Evolutionary conservation across 805 yeast species (phyloP), one percentile per base, ranked within the genome.

Genomic region (Starmerella sirachaensis): DNA sequence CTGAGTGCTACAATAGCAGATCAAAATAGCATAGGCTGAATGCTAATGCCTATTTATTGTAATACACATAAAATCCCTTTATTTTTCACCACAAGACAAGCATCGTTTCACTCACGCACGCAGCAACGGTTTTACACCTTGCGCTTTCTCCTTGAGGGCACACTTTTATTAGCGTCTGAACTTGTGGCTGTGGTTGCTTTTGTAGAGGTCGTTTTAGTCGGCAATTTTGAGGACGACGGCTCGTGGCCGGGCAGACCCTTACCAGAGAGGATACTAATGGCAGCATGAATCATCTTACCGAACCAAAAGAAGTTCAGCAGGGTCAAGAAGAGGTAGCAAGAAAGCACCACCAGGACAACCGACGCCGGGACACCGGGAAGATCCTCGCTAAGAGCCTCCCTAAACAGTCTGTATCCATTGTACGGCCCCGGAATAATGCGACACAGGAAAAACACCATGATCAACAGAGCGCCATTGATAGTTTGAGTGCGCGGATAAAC

Each of bases 351-450:
- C 3, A 62, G 33, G 0, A 85, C 70, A 31, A 74, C 56, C 52
- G 69, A 57, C 3, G 47, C 14, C 9, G 78, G 75, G 19, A 66
- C 60, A 43, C 61, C 59, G 18, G 57, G 55, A 3, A 49, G 48
- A 11, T 35, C 37, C n/a, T 27, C 20, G 24, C 17, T 17, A 14
- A 46, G 27, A 3, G 49, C 46, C 57, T 68, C 68, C 62, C 11
- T 54, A 43, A 49, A 51, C 43, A 52, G 56, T 16, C 61, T 33
- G 31, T 52, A 52, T 14, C 84, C 79, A 11, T 93, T 84, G 45
- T 72, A 72, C 55, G 78, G 72, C 0, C 98, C 98, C 91, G 95
- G 85, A 9, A 78, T 53, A 28, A 91, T 76, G 48, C 99, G 69
- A 25, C 79, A 83, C 6, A 60, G 34, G 64, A 88, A 82, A 58